Percentiles rank a stretch among this genome's conserved stretches.
phyloP scores from a whole-genome alignment of 169 alveolate genomes.

The Hepatocystis sp. region DNA sequence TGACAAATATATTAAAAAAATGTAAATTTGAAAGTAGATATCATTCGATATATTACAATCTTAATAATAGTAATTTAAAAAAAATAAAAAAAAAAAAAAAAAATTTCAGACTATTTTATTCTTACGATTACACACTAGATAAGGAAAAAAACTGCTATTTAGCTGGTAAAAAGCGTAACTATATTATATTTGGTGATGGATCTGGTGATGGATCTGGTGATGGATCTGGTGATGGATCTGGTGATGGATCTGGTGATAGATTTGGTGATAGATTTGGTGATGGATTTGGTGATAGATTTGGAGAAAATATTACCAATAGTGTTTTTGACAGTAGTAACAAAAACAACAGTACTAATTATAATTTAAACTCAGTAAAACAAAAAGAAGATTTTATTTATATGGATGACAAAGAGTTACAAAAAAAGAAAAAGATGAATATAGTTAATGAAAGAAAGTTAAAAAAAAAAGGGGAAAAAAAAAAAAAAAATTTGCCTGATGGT shows the following conservation, averaged over 20 bases:
- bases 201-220: no score
- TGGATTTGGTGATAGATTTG: no score
- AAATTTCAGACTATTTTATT: constrained; percentile 25
- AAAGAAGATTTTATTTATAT: constrained; percentile 1
- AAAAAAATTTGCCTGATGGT: not conserved
- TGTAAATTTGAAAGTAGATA: constrained; percentile 29
- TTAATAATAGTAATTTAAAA: no score
- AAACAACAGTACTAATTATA: no score
- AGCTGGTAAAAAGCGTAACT: constrained; percentile 1
- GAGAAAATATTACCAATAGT: no score
- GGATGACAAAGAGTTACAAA: not conserved
- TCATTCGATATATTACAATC: not conserved
- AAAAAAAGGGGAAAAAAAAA: not conserved
- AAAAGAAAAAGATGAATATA: not conserved
- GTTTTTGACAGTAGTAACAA: no score
- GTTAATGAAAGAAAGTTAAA: not conserved
- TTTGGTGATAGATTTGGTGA: no score
- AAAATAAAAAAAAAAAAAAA: not conserved
- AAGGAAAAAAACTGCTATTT: no score
- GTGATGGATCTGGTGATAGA: no score
- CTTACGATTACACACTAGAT: not conserved
- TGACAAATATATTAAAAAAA: constrained; percentile 20
- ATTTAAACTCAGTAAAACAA: no score
- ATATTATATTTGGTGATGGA: no score
- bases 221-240: no score